phyloP scores from a whole-genome alignment of 164 flowering plant genomes.

The Annona squamosa region DNA sequence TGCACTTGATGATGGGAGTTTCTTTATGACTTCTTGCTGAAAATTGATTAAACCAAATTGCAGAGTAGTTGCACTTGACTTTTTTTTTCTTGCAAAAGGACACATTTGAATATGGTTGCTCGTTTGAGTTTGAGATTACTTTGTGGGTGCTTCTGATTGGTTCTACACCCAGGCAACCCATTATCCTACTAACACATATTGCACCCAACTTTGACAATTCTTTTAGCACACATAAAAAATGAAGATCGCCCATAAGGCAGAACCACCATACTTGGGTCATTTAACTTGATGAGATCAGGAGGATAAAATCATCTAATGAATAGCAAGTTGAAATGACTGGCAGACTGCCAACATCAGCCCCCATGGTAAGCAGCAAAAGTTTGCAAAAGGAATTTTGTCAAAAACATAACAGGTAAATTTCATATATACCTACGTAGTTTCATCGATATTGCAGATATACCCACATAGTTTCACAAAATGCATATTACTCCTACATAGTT shows the following conservation, averaged over 20 bases:
- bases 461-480: too few species aligned
- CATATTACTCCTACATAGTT: too few species aligned
- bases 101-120: constrained; percentile 14
- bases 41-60: constrained; percentile 55
- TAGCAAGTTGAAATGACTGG: too few species aligned
- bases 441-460: too few species aligned
- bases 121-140: constrained; percentile 30
- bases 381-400: neutral
- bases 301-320: neutral
- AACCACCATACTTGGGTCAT: neutral
- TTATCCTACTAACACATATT: constrained; percentile 27
- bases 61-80: constrained; percentile 28
- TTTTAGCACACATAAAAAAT: neutral
- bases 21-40: constrained; percentile 40
- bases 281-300: neutral
- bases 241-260: neutral
- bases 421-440: too few species aligned
- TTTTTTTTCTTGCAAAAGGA: constrained; percentile 14
- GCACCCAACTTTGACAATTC: neutral
- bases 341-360: too few species aligned
- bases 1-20: constrained; percentile 7
- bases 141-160: constrained; percentile 54
- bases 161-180: constrained; percentile 72
- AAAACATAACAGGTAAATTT: neutral
- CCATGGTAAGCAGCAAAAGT: too few species aligned